A percentile compares a stretch with the other conserved stretches of the same genome.
phyloP scores from a whole-genome alignment of 805 yeast genomes.

The Zygosaccharomyces bisporus region DNA sequence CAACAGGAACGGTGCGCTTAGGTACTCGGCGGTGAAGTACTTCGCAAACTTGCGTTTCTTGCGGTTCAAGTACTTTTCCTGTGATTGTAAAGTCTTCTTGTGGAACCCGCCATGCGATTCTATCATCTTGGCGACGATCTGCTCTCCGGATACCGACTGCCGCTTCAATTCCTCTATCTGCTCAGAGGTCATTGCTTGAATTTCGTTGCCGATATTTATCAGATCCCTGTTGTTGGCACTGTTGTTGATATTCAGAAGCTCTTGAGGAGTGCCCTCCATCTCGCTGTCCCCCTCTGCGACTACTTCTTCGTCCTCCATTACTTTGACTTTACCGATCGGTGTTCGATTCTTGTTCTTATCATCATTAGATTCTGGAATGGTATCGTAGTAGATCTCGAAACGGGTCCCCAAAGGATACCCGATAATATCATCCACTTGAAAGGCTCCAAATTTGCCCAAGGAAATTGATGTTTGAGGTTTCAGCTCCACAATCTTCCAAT shows the following conservation, averaged over 20 bases:
- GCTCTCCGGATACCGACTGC: slow-evolving; percentile 66
- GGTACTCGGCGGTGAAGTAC: slow-evolving; percentile 74
- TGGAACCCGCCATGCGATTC: slow-evolving; percentile 83
- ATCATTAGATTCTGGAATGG: slow-evolving; percentile 9
- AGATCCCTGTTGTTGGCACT: slow-evolving; percentile 64
- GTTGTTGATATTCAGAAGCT: slow-evolving; percentile 34
- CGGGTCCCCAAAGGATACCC: slow-evolving; percentile 87
- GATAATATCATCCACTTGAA: slow-evolving; percentile 65
- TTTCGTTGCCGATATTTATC: slow-evolving; percentile 60
- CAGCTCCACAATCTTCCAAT: slow-evolving; percentile 67
- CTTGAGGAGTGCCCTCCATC: slow-evolving; percentile 37
- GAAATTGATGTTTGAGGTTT: slow-evolving; percentile 56
- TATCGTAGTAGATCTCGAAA: slow-evolving; percentile 66
- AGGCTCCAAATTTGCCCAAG: slow-evolving; percentile 90
- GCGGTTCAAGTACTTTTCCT: slow-evolving; percentile 85
- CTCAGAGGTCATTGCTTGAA: slow-evolving; percentile 69
- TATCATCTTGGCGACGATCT: slow-evolving; percentile 76
- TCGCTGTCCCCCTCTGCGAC: slow-evolving; percentile 35
- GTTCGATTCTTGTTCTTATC: slow-evolving; percentile 21
- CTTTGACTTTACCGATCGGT: slow-evolving; percentile 28
- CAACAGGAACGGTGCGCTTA: slow-evolving; percentile 66
- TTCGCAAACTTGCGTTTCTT: slow-evolving; percentile 89
- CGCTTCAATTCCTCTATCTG: slow-evolving; percentile 83
- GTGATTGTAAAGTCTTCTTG: slow-evolving; percentile 83
- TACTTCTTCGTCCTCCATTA: slow-evolving; percentile 22